A percentile compares a stretch with the other conserved stretches of the same genome.
Conservation (phyloP, 78 protist genomes). For the Speleostelium caveatum region DNA sequence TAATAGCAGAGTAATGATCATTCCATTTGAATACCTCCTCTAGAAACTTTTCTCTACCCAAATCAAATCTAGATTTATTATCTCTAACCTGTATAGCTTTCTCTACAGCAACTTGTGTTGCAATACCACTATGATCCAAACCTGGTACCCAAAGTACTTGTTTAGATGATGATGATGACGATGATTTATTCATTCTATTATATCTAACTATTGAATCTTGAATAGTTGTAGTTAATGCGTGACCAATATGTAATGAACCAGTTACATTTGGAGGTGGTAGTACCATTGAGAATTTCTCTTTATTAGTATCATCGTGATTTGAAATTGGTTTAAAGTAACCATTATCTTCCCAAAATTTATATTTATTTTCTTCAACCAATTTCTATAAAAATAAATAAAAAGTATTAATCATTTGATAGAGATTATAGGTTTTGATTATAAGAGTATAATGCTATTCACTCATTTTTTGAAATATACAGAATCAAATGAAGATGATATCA, state of each 20-base stretch:
- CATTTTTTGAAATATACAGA: too few relatives aligned
- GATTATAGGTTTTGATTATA: too few relatives aligned
- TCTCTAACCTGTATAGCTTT: constrained; percentile 16
- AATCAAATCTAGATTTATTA: constrained; percentile 65
- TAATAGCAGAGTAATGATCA: constrained; percentile 76
- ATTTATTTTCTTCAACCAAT: constrained; percentile 53
- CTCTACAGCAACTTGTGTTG: constrained; percentile 96
- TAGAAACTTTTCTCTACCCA: constrained; percentile 85
- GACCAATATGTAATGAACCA: constrained; percentile 98
- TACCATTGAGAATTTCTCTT: constrained; percentile 78
- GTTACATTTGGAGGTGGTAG: constrained; percentile 99
- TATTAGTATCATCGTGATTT: background rate
- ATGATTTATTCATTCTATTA: constrained; percentile 92
- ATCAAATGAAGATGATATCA: too few relatives aligned
- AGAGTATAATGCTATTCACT: too few relatives aligned
- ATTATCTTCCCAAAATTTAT: constrained; percentile 74
- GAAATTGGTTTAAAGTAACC: constrained; percentile 45
- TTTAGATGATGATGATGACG: too few relatives aligned
- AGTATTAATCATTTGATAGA: too few relatives aligned
- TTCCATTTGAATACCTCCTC: constrained; percentile 93
- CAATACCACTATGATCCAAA: constrained; percentile 98
- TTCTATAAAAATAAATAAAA: background rate
- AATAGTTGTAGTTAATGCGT: constrained; percentile 93
- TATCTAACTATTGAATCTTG: constrained; percentile 86
- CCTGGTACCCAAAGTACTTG: constrained; percentile 95